Percentiles rank a stretch among this genome's conserved stretches.
Evolutionary conservation across 139 green algal genomes (phyloP).

Genomic region (Asterochloris sp.): DNA sequence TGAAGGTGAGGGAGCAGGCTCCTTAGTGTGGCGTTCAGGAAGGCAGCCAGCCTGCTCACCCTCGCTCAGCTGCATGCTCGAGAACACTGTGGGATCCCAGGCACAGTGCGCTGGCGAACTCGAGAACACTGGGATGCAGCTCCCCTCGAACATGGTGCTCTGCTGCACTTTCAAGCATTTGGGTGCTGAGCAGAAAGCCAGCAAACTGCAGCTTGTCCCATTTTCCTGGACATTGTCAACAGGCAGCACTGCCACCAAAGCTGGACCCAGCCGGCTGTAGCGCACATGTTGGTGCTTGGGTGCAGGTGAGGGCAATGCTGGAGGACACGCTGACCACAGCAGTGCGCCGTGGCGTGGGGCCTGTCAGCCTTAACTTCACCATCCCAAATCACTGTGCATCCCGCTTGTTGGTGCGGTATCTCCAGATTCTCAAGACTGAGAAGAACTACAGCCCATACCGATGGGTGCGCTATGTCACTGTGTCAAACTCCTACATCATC

Average conservation of each 20-base stretch:
- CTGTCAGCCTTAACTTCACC: slow-evolving; percentile 91
- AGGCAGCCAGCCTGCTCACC: too few relatives aligned
- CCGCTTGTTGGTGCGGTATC: slow-evolving; percentile 57
- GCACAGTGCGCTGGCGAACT: too few relatives aligned
- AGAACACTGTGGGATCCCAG: too few relatives aligned
- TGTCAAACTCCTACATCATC: slow-evolving; percentile 53
- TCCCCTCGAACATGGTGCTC: too few relatives aligned
- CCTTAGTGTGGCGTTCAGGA: too few relatives aligned
- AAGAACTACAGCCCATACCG: slow-evolving; percentile 78
- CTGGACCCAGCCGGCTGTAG: not conserved
- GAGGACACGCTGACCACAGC: slow-evolving; percentile 26
- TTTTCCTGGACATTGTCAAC: too few relatives aligned
- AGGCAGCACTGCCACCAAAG: too few relatives aligned
- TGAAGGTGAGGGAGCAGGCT: slow-evolving; percentile 27
- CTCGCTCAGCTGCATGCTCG: too few relatives aligned
- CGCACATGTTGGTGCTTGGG: not conserved
- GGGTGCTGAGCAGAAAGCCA: too few relatives aligned
- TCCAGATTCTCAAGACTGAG: slow-evolving; percentile 84
- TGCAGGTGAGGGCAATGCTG: slow-evolving; percentile 56
- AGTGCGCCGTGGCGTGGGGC: slow-evolving; percentile 67
- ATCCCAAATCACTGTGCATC: slow-evolving; percentile 81
- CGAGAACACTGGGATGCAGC: too few relatives aligned
- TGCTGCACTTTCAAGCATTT: too few relatives aligned
- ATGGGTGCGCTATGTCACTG: slow-evolving; percentile 69
- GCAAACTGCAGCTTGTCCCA: too few relatives aligned